phyloP scores from a whole-genome alignment of 1,284 basidiomycete species.

The Puccinia polysora region DNA sequence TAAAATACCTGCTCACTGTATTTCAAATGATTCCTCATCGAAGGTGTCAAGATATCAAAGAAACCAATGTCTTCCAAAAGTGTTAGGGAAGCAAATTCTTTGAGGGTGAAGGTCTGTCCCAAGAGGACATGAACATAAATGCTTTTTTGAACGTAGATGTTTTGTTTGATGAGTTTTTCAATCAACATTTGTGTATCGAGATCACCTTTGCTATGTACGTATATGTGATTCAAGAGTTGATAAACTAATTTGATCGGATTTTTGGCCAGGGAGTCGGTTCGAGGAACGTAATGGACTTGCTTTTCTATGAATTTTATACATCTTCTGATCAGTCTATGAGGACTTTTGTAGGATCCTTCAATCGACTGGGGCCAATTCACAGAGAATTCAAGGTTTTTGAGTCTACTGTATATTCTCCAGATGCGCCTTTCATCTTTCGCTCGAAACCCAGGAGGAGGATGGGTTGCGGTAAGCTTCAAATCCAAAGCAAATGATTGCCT shows the following conservation, averaged over 20 bases:
- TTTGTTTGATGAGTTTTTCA: conserved; percentile 12
- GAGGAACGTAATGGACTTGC: not conserved
- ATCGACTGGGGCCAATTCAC: not conserved
- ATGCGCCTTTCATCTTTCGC: not conserved
- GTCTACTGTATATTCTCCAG: not conserved
- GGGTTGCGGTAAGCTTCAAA: not conserved
- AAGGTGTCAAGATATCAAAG: conserved; percentile 16
- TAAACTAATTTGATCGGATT: conserved; percentile 25
- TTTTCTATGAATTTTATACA: not conserved
- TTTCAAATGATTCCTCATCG: conserved; percentile 14
- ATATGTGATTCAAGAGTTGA: conserved; percentile 19
- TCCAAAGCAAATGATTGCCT: not conserved
- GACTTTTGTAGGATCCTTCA: not conserved
- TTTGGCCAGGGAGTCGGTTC: not conserved
- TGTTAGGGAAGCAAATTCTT: not conserved
- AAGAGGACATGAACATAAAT: conserved; percentile 31
- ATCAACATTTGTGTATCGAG: conserved; percentile 7
- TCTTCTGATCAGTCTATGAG: not conserved
- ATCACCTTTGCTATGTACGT: conserved; percentile 15
- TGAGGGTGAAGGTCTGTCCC: conserved; percentile 7
- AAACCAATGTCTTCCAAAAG: conserved; percentile 24
- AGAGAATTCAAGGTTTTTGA: not conserved
- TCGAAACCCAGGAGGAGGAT: not conserved
- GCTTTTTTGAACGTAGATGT: conserved; percentile 23
- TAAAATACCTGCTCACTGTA: conserved; percentile 1